A percentile compares a stretch with the other conserved stretches of the same genome.
Conservation (phyloP, 208 protist genomes). For the Trypanosoma caninum region DNA sequence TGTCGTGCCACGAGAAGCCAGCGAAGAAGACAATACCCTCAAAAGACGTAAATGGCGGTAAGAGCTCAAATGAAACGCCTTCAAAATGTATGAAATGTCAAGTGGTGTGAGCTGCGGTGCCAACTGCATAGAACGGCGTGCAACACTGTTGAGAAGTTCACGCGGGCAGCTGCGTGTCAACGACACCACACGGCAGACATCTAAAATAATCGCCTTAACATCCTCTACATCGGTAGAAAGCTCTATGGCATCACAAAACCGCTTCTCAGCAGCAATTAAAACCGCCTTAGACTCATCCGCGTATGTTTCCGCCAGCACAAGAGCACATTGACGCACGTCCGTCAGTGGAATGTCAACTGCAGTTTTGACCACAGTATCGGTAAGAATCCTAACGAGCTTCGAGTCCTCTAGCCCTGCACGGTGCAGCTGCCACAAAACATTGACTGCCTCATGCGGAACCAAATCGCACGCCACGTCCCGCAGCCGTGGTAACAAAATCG, state of each 20-base stretch:
- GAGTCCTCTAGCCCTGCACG: conserved; percentile 27
- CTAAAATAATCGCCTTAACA: conserved; percentile 12
- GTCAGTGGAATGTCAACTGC: conserved; percentile 25
- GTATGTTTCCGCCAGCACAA: conserved; percentile 19
- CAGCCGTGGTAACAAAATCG: conserved; percentile 56
- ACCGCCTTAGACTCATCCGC: conserved; percentile 24
- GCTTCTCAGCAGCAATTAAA: conserved; percentile 28
- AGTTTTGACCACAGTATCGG: conserved; percentile 27
- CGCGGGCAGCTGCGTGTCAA: conserved; percentile 39
- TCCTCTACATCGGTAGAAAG: conserved; percentile 22
- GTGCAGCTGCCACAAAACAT: conserved; percentile 37
- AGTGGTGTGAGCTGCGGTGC: conserved; percentile 32
- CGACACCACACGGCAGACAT: conserved; percentile 19
- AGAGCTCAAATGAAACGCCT: conserved; percentile 38
- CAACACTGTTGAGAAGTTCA: conserved; percentile 47
- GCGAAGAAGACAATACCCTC: conserved; percentile 33
- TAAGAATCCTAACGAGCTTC: conserved; percentile 26
- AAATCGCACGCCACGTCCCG: conserved; percentile 48
- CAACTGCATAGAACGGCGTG: conserved; percentile 28
- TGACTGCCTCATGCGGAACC: conserved; percentile 37
- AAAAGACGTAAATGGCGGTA: conserved; percentile 57
- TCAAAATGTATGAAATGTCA: conserved; percentile 35
- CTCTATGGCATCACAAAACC: conserved; percentile 30
- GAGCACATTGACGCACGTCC: conserved; percentile 27
- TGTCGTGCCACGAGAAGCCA: conserved; percentile 3